Evolutionary conservation across 192 early-diverging fungal genomes (phyloP).

Genomic region (Backusella tarrabulga): DNA sequence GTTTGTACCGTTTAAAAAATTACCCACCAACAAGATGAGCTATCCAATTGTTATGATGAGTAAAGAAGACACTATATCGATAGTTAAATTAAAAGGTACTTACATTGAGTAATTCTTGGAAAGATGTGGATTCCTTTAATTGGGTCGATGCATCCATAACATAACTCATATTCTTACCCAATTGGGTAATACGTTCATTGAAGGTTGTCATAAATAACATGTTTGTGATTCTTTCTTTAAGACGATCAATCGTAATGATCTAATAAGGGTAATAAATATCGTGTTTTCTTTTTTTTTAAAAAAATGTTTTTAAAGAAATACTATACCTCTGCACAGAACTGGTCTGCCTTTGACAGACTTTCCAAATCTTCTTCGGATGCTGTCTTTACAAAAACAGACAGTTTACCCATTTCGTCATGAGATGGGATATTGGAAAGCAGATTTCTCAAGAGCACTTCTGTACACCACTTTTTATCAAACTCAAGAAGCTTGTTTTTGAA

Average conservation of each 20-base stretch:
- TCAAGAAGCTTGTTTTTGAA: constrained; percentile 63
- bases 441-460: constrained; percentile 65
- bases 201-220: constrained; percentile 69
- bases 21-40: constrained; percentile 74
- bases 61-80: neutral
- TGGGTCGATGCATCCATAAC: constrained; percentile 65
- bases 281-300: too few species aligned
- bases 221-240: constrained; percentile 69
- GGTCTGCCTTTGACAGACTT: constrained; percentile 61
- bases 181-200: constrained; percentile 56
- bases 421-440: constrained; percentile 68
- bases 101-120: constrained; percentile 70
- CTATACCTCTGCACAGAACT: constrained; percentile 65
- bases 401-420: constrained; percentile 69
- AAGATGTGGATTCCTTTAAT: constrained; percentile 62
- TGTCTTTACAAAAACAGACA: constrained; percentile 63
- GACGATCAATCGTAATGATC: constrained; percentile 76
- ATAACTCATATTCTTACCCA: constrained; percentile 56
- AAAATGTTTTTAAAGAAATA: too few species aligned
- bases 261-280: constrained; percentile 13
- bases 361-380: constrained; percentile 59
- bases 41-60: neutral
- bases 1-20: constrained; percentile 78
- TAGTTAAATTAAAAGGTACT: neutral
- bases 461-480: constrained; percentile 64